These are phyloP conservation scores for Neurospora sp. DNA, from an alignment of 495 filamentous ascomycete genomes.

Conservation along the genomic window DNA sequence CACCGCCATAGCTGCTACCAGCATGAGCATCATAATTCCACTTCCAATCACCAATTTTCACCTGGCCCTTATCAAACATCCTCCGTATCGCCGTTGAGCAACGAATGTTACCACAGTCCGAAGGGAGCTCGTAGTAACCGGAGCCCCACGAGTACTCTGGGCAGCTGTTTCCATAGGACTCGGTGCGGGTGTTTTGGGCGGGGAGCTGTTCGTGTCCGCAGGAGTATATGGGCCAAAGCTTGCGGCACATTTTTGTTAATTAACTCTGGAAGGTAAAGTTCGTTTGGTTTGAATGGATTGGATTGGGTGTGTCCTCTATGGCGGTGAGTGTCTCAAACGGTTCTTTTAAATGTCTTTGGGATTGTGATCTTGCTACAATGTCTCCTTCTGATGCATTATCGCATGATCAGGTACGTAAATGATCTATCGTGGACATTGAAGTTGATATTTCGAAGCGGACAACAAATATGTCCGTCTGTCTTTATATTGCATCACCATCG, in stretches of 20 bases:
- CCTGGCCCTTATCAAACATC: not conserved
- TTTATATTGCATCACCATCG: no score
- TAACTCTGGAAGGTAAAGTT: not conserved
- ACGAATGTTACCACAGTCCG: not conserved
- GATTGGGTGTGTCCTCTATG: not conserved
- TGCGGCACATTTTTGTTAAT: not conserved
- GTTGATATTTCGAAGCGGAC: no score
- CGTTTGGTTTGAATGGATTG: not conserved
- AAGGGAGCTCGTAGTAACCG: not conserved
- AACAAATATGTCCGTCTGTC: no score
- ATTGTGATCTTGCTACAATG: not conserved
- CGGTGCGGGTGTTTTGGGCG: not conserved
- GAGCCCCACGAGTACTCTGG: not conserved
- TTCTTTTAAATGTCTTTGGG: not conserved
- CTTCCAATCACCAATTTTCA: not conserved
- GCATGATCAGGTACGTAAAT: no score
- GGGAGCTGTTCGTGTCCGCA: not conserved
- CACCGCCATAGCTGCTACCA: not conserved
- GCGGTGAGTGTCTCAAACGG: not conserved
- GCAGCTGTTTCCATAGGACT: not conserved
- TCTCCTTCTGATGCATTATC: not conserved
- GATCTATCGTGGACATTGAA: no score
- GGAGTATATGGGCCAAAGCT: not conserved
- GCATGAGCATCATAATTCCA: not conserved
- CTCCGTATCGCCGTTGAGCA: not conserved